phyloP scores from a whole-genome alignment of 306 rosid species.

The Castanea crenata region DNA sequence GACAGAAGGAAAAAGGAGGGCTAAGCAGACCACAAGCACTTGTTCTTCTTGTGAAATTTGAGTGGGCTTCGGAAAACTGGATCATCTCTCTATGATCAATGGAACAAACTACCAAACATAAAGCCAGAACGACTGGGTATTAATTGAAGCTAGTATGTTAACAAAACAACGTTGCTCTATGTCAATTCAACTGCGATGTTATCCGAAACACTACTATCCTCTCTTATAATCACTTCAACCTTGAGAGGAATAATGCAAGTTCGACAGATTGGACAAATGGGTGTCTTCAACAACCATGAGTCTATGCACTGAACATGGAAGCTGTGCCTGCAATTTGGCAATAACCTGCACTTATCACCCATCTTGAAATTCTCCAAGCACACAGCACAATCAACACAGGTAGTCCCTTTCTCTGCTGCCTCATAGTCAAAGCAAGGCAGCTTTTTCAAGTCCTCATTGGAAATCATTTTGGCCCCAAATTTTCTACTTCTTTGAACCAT shows the following conservation, averaged over 20 bases:
- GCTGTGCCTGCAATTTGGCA: slow-evolving; percentile 46
- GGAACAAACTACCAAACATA: no score
- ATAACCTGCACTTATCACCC: slow-evolving; percentile 47
- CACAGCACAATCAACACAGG: slow-evolving; percentile 39
- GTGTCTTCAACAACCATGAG: slow-evolving; percentile 40
- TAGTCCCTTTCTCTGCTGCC: slow-evolving; percentile 9
- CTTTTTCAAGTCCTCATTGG: slow-evolving; percentile 40
- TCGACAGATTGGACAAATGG: slow-evolving; percentile 52
- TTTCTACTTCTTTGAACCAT: slow-evolving; percentile 20
- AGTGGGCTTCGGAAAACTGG: not conserved
- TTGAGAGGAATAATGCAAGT: slow-evolving; percentile 24
- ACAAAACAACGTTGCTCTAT: not conserved
- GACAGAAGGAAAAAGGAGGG: not conserved
- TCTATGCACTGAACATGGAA: slow-evolving; percentile 51
- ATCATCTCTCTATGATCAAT: not conserved
- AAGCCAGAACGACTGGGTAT: no score
- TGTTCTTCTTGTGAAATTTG: not conserved
- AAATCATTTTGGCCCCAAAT: slow-evolving; percentile 17
- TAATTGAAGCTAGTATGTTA: not conserved
- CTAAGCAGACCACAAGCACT: not conserved
- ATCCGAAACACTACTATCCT: slow-evolving; percentile 19
- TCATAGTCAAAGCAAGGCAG: slow-evolving; percentile 46
- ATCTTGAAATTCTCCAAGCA: slow-evolving; percentile 46
- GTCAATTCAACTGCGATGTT: slow-evolving; percentile 6
- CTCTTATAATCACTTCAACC: slow-evolving; percentile 17